Conservation (phyloP, 768 basidiomycete genomes). For the Phlebiopsis gigantea region DNA sequence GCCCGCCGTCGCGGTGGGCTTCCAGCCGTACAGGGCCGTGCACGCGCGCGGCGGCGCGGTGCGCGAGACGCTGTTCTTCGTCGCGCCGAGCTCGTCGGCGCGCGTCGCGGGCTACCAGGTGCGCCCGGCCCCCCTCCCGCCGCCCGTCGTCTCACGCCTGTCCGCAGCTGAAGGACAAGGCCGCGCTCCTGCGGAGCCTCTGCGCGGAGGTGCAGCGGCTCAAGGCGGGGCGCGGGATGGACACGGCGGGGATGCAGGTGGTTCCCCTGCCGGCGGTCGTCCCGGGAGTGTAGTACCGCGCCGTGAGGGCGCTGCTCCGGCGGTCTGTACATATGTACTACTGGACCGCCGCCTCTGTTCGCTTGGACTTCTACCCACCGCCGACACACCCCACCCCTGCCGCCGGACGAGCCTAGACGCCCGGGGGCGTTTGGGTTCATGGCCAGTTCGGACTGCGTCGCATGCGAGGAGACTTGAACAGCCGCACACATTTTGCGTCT, state of each 20-base stretch:
- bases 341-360: neutral
- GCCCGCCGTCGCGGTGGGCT: too few species aligned
- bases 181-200: neutral
- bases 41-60: too few species aligned
- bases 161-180: constrained; percentile 5
- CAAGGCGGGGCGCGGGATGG: neutral
- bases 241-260: neutral
- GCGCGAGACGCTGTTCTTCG: constrained; percentile 66
- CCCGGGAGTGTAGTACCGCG: neutral
- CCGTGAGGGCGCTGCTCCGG: too few species aligned
- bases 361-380: neutral
- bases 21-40: too few species aligned
- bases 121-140: constrained; percentile 12
- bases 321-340: neutral
- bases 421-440: too few species aligned
- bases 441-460: too few species aligned
- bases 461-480: too few species aligned
- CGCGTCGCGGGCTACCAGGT: constrained; percentile 72
- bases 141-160: neutral
- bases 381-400: too few species aligned
- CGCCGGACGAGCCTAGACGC: too few species aligned
- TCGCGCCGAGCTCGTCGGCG: constrained; percentile 73
- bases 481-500: too few species aligned
- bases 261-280: neutral
- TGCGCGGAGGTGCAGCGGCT: constrained; percentile 1